A percentile compares a stretch with the other conserved stretches of the same genome.
phyloP scores from a whole-genome alignment of 2,329 filamentous ascomycete genomes.

The Plenodomus tracheiphilus region DNA sequence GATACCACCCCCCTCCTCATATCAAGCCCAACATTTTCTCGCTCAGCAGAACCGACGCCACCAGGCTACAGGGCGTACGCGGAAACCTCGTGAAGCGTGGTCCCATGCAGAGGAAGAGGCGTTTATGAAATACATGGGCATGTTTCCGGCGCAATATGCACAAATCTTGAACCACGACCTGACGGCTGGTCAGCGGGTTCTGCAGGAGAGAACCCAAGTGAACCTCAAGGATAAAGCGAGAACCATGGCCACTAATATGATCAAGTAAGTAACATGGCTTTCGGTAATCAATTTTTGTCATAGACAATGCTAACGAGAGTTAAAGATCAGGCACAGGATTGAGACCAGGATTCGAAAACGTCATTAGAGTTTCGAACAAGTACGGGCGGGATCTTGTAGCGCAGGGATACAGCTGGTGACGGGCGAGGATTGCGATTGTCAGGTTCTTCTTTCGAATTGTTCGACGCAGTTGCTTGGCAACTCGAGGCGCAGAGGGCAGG shows the following conservation, averaged over 20 bases:
- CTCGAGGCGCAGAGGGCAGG: background rate
- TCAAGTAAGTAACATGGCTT: conserved; percentile 37
- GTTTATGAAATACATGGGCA: conserved; percentile 55
- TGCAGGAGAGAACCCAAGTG: conserved; percentile 52
- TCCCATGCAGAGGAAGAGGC: conserved; percentile 40
- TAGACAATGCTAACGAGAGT: no score
- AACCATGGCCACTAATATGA: conserved; percentile 45
- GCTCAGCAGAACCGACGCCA: conserved; percentile 18
- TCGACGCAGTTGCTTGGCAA: background rate
- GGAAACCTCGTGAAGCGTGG: conserved; percentile 29
- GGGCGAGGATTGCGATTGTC: background rate
- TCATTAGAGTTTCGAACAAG: conserved; percentile 19
- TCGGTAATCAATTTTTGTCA: conserved; percentile 6
- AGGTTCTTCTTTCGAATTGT: background rate
- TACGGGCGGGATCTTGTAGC: conserved; percentile 22
- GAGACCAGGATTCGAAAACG: conserved; percentile 30
- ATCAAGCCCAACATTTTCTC: conserved; percentile 17
- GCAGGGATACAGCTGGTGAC: conserved; percentile 25
- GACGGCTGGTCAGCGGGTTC: conserved; percentile 17
- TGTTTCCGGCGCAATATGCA: conserved; percentile 53
- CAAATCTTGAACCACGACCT: conserved; percentile 44
- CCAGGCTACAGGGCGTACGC: conserved; percentile 6
- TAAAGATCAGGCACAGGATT: conserved; percentile 35
- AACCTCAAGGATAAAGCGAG: conserved; percentile 54
- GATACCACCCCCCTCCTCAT: conserved; percentile 22